Evolutionary conservation across 495 filamentous ascomycete genomes (phyloP), one percentile per base, ranked within the genome.

Genomic region (Hypoxylon crocopeplum): DNA sequence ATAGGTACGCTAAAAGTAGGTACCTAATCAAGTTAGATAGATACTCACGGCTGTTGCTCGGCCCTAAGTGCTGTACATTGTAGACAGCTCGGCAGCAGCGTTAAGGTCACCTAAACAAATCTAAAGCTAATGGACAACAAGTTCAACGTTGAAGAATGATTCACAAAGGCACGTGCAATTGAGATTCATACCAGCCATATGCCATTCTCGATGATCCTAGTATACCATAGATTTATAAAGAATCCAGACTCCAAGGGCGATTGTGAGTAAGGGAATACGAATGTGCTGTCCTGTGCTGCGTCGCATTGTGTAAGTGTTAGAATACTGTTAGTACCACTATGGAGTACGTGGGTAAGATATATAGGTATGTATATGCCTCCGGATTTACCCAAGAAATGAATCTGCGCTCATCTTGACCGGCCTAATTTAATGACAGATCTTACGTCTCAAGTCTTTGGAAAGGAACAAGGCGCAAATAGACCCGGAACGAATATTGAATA

Each of bases 241-340:
- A 13, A 19, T 34, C 21, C 13, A 19, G 21, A 25, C 29, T 46
- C 32, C 3, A 10, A 50, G 10, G 13, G 27, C 11, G 6, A 8
- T 27, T 4, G 33, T 24, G 7, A 30, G 17, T 32, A 13, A 49
- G 42, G 59, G 48, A 48, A 57, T 48, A 63, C 59, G 44, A 16
- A 53, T 63, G 53, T 38, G 59, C 27, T 63, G 59, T 63, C n/a
- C 36, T 58, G 59, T 63, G 48, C 21, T 42, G 16, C 47, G 53
- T 63, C 7, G 40, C 29, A 40, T 38, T 16, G 54, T 58, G 38
- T 45, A 45, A 45, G 46, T 48, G 20, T 20, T 12, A 42, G 20
- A 39, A 24, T 37, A 24, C 11, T 17, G n/a, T 10, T 17, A 24
- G 12, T 34, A 34, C 32, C 12, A 8, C 13, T 7, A 3, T 12